These are phyloP conservation scores for Eutypa lata DNA, from an alignment of 2,329 filamentous ascomycete species.

Conservation along the genomic window DNA sequence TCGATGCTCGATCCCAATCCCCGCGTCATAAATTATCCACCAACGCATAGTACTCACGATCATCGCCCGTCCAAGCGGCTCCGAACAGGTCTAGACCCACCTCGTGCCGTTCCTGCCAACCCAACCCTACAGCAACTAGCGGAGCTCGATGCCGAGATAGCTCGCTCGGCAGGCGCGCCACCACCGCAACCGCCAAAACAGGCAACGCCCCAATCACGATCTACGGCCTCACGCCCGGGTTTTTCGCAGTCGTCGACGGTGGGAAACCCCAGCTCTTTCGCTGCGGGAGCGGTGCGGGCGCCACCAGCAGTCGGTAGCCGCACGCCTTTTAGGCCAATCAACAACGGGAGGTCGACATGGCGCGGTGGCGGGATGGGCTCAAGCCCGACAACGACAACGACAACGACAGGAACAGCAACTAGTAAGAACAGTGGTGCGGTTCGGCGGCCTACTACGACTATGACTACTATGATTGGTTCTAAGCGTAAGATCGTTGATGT, in stretches of 20 bases:
- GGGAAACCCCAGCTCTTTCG: no score
- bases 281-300: no score
- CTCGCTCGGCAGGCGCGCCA: neutral
- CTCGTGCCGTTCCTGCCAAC: no score
- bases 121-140: neutral
- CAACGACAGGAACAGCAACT: no score
- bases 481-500: conserved; percentile 16
- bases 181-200: neutral
- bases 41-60: no score
- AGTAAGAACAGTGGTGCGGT: no score
- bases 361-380: neutral
- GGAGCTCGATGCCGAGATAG: conserved; percentile 2
- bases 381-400: neutral
- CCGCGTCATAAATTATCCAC: no score
- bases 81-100: no score
- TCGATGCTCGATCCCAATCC: neutral
- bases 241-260: no score
- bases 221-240: no score
- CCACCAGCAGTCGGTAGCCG: neutral
- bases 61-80: neutral
- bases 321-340: neutral
- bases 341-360: neutral
- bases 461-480: conserved; percentile 2
- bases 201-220: no score
- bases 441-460: neutral